These are phyloP conservation scores for Corchorus olitorius DNA, from an alignment of 345 rosid genomes.

Conservation along the genomic window DNA sequence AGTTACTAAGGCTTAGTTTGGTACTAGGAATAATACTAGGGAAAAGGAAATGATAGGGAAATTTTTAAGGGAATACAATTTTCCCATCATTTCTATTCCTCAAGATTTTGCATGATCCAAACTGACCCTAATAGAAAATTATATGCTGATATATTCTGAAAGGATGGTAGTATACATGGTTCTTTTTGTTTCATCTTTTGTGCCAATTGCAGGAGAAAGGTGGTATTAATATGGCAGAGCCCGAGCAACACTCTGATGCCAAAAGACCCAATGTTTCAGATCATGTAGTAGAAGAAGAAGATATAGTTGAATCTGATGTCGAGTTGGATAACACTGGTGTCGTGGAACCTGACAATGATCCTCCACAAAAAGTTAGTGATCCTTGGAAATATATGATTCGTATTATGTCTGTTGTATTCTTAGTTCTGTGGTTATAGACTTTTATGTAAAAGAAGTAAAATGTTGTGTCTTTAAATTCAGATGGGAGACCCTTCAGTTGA, in stretches of 20 bases:
- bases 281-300: conserved; percentile 41
- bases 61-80: no score
- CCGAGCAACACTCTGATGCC: conserved; percentile 30
- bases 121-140: not conserved
- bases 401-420: no score
- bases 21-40: no score
- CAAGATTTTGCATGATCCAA: no score
- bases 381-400: no score
- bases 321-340: conserved; percentile 72
- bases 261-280: conserved; percentile 29
- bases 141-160: not conserved
- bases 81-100: no score
- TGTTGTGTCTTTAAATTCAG: conserved; percentile 38
- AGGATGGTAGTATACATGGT: not conserved
- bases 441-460: not conserved
- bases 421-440: no score
- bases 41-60: no score
- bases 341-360: conserved; percentile 71
- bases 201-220: conserved; percentile 42
- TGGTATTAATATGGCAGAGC: conserved; percentile 45
- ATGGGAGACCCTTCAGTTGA: conserved; percentile 69
- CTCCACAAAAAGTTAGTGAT: conserved; percentile 61
- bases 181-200: not conserved
- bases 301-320: conserved; percentile 69
- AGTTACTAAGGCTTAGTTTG: no score